These are phyloP conservation scores for Quercus phellos DNA, from an alignment of 331 rosid species.

Conservation along the genomic window DNA sequence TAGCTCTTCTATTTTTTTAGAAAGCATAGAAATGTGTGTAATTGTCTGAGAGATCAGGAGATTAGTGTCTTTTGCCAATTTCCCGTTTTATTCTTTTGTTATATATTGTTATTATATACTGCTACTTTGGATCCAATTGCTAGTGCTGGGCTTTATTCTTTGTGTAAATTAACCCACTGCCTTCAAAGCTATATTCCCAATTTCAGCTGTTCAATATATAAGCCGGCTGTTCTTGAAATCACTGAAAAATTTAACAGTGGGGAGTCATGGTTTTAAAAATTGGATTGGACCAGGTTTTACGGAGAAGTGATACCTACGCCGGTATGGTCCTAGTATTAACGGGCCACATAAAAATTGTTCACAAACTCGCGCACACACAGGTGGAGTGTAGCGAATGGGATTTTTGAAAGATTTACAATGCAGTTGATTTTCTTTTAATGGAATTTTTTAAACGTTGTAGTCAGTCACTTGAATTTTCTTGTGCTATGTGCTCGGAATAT, in stretches of 20 bases:
- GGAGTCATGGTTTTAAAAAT: too few species aligned
- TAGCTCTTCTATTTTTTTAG: slow-evolving; percentile 19
- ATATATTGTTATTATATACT: slow-evolving; percentile 17
- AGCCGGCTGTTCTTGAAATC: neutral
- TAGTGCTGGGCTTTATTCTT: slow-evolving; percentile 31
- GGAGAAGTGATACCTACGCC: too few species aligned
- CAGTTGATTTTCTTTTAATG: too few species aligned
- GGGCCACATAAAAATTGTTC: too few species aligned
- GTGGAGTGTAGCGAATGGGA: too few species aligned
- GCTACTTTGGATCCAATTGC: slow-evolving; percentile 5
- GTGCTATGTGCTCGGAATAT: too few species aligned
- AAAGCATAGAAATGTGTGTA: slow-evolving; percentile 30
- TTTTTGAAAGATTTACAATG: too few species aligned
- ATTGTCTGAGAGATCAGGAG: slow-evolving; percentile 31
- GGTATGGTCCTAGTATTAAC: too few species aligned
- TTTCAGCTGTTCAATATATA: neutral
- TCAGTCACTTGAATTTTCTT: too few species aligned
- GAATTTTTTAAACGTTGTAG: too few species aligned
- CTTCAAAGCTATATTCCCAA: neutral
- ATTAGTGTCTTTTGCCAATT: slow-evolving; percentile 12
- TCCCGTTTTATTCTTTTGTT: neutral
- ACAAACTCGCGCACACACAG: too few species aligned
- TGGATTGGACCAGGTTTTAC: too few species aligned
- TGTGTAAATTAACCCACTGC: slow-evolving; percentile 20
- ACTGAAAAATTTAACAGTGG: neutral